Evolutionary conservation across 2,329 filamentous ascomycete genomes (phyloP).

Genomic region (Thelonectria discophora): DNA sequence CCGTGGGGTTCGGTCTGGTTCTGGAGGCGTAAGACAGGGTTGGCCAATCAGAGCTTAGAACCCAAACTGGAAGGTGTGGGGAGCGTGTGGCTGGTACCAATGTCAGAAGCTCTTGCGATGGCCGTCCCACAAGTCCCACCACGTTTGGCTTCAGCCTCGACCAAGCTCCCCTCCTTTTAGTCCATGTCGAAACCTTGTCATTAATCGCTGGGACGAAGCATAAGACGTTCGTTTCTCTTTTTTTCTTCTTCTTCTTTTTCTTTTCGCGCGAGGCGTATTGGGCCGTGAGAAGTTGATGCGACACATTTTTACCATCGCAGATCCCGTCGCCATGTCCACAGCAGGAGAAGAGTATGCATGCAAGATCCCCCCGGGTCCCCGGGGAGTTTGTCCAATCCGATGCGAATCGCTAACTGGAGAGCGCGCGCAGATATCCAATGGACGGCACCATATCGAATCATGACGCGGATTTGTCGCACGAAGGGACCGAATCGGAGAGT

Average conservation of each 20-base stretch:
- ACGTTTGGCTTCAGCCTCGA: slow-evolving; percentile 41
- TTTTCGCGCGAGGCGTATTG: not conserved
- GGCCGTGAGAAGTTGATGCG: slow-evolving; percentile 8
- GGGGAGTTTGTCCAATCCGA: not conserved
- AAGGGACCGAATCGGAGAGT: slow-evolving; percentile 18
- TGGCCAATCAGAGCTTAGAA: slow-evolving; percentile 35
- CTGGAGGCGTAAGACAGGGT: slow-evolving; percentile 24
- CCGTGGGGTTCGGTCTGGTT: slow-evolving; percentile 42
- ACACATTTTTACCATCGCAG: not conserved
- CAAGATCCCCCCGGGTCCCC: too few relatives aligned
- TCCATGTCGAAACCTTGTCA: not conserved
- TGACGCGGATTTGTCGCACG: slow-evolving; percentile 8
- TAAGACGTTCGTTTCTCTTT: not conserved
- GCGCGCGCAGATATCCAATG: slow-evolving; percentile 27
- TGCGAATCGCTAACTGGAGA: slow-evolving; percentile 31
- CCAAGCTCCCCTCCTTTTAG: slow-evolving; percentile 21
- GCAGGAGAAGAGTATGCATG: slow-evolving; percentile 32
- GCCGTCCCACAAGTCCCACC: slow-evolving; percentile 34
- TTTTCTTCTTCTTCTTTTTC: too few relatives aligned
- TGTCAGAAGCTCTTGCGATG: slow-evolving; percentile 20
- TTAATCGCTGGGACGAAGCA: not conserved
- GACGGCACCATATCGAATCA: slow-evolving; percentile 23
- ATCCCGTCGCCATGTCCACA: slow-evolving; percentile 32
- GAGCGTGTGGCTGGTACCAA: slow-evolving; percentile 28
- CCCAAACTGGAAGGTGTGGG: slow-evolving; percentile 16